Evolutionary conservation across 2,329 filamentous ascomycete genomes (phyloP), one percentile per base, ranked within the genome.

Genomic region (Sporothrix pallida): DNA sequence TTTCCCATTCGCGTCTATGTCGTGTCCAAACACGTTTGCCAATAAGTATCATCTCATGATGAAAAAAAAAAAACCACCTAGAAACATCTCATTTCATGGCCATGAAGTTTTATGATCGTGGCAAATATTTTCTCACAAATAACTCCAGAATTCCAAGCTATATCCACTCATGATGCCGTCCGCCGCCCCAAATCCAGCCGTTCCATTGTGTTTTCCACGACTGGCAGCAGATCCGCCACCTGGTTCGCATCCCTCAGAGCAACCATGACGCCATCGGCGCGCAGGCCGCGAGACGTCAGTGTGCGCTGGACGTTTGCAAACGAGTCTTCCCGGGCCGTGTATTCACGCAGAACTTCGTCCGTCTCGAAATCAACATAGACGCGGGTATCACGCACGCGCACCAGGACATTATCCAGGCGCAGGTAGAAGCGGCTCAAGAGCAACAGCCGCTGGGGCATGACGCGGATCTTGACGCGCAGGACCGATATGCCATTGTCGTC

Each of bases 401-500:
- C 88, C 60, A 99, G 80, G 63, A 99, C 96, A 78, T 94, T 92
- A 79, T 99, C 96, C 54, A 99, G 86, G 74, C 96, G 88, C 91
- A 99, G 93, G 82, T 97, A 99, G 80, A 98, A 91, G 31, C 96
- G 88, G 77, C 89, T 90, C 3, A 99, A 88, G 75, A 99, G 86
- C 72, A 99, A 87, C 83, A 99, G 90, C 72, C 96, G 87, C 78
- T 91, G 89, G 72, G 95, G 93, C 91, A 98, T 98, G 73, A 98
- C 95, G 74, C 96, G 88, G 70, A 98, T 85, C 85, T 99, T 99
- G 83, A 92, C 94, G 75, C 91, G 97, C 74, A 97, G 86, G 80
- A 98, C 88, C 44, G 94, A 93, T 78, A 98, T 96, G 75, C 96
- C 96, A 80, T 99, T 99, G 82, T 99, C 96, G 75, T 97, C 96